A percentile compares a stretch with the other conserved stretches of the same genome.
phyloP scores from a whole-genome alignment of 129 eudicot species.

The Flaveria trinervia region DNA sequence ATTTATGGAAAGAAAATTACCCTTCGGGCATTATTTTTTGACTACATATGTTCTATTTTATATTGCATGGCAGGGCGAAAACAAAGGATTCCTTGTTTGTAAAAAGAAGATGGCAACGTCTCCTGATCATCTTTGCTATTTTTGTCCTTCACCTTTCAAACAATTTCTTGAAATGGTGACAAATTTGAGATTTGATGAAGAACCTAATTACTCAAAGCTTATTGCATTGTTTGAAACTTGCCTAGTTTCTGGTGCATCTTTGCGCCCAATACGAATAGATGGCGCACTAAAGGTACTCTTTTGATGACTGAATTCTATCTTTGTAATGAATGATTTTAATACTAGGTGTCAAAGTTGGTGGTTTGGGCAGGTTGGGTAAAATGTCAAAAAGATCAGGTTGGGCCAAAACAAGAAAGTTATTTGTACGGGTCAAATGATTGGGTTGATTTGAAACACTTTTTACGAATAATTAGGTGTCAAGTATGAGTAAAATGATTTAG shows the following conservation, averaged over 20 bases:
- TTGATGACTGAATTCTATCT: neutral
- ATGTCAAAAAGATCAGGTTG: neutral
- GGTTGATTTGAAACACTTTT: neutral
- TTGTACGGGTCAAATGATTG: neutral
- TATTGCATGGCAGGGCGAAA: slow-evolving; percentile 62
- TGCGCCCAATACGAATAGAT: slow-evolving; percentile 72
- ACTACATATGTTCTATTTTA: neutral
- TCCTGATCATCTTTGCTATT: slow-evolving; percentile 65
- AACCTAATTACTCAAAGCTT: slow-evolving; percentile 77
- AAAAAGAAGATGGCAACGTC: slow-evolving; percentile 90
- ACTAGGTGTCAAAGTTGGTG: neutral
- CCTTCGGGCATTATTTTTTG: neutral
- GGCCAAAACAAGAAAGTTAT: neutral
- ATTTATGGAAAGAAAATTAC: neutral
- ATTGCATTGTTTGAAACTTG: slow-evolving; percentile 62
- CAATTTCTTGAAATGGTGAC: slow-evolving; percentile 70
- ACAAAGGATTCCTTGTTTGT: slow-evolving; percentile 90
- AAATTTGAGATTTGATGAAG: slow-evolving; percentile 82
- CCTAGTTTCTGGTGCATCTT: slow-evolving; percentile 49
- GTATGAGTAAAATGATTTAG: neutral
- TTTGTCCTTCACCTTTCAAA: slow-evolving; percentile 74
- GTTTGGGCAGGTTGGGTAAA: neutral
- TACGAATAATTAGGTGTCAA: neutral
- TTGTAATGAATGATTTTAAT: neutral
- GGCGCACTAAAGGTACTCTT: slow-evolving; percentile 74